Evolutionary conservation across 2,329 filamentous ascomycete genomes (phyloP), one percentile per base, ranked within the genome.

Genomic region (Sporothrix dimorphospora): DNA sequence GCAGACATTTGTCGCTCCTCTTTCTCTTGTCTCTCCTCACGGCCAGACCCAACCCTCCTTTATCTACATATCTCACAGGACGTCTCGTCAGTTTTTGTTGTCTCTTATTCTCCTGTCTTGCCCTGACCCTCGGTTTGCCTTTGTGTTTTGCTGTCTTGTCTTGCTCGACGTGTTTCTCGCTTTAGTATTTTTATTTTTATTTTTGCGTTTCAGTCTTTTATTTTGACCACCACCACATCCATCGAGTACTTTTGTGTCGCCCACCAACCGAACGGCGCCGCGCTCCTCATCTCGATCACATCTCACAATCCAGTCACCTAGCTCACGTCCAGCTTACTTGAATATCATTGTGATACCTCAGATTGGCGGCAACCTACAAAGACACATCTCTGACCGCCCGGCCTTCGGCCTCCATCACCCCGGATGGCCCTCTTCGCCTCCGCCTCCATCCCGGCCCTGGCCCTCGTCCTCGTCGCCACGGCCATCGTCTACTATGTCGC

Each of bases 401-500:
- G 4, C 16, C 51, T 16, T 12, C 8, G 47, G 21, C 24, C 51
- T 21, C 42, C 12, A 1, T 19, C 24, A 3, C 38, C 38, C 21
- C 38, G 51, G 42, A 73, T 73, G 66, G 47, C 70, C 42, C 59
- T 73, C 45, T 69, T 65, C 5, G 21, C 63, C 21, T 45, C 63
- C 1, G 19, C 49, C 16, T 67, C 65, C 14, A 16, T 34, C 53
- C 55, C 45, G 57, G 34, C 53, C 19, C 30, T 40, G 27, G 57
- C 24, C 24, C 27, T 70, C 42, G 27, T 57, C 68, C 55, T 71
- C 16, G 47, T 21, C 16, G 27, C 57, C 19, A 38, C 59, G 2
- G 53, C 49, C 42, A 11, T 73, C 30, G 9, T 73, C 30, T 70
- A 63, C 47, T 76, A 78, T 51, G 42, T 74, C 14, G 21, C 71